Percentiles rank a stretch among this genome's conserved stretches.
Evolutionary conservation across 2,329 filamentous ascomycete genomes (phyloP).

Genomic region (Davidsoniella virescens): DNA sequence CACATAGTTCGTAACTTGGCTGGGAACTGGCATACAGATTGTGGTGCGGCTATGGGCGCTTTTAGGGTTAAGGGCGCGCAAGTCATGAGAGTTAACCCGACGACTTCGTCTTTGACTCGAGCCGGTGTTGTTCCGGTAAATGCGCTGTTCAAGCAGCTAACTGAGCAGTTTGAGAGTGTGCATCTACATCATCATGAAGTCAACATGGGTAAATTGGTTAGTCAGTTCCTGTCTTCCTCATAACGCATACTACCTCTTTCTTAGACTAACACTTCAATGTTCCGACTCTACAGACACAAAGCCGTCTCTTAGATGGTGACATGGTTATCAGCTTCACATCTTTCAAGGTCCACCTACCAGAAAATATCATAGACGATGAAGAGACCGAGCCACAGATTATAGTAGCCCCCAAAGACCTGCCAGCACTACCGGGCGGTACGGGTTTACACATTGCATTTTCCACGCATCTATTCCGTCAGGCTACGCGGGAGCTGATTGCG

Average conservation of each 20-base stretch:
- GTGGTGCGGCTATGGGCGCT: neutral
- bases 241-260: too few relatives aligned
- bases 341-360: neutral
- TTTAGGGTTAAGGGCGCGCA: constrained; percentile 6
- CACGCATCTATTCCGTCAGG: constrained; percentile 7
- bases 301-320: constrained; percentile 4
- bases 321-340: constrained; percentile 9
- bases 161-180: neutral
- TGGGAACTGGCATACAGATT: constrained; percentile 4
- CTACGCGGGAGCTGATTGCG: constrained; percentile 8
- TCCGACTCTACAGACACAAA: neutral
- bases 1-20: constrained; percentile 28
- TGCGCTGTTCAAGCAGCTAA: constrained; percentile 3
- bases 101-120: constrained; percentile 3
- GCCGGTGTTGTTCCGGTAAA: constrained; percentile 2
- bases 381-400: too few relatives aligned
- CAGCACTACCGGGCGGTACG: neutral
- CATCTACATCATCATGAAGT: constrained; percentile 5
- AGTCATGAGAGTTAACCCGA: neutral
- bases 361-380: neutral
- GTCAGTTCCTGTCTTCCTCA: neutral
- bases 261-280: neutral
- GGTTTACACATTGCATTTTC: constrained; percentile 2
- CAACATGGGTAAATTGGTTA: constrained; percentile 6
- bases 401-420: neutral